Conservation (phyloP, 768 basidiomycete species). For the Exidia glandulosa region DNA sequence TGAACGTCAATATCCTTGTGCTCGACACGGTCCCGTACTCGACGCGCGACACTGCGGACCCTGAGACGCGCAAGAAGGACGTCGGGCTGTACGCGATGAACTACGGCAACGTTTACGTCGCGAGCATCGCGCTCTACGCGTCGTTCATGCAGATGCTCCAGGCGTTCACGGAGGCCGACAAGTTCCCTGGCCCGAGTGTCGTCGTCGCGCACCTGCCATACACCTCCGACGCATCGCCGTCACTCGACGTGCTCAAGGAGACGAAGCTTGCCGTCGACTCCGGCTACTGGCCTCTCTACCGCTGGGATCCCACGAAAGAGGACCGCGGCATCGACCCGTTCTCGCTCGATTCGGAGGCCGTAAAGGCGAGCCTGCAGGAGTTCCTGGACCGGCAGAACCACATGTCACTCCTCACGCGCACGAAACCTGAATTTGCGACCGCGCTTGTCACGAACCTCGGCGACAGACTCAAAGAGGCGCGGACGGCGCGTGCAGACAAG, state of each 20-base stretch:
- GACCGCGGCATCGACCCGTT: slow-evolving; percentile 70
- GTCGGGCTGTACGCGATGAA: slow-evolving; percentile 98
- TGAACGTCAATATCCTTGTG: slow-evolving; percentile 91
- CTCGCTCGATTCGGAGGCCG: slow-evolving; percentile 80
- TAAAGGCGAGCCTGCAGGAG: slow-evolving; percentile 86
- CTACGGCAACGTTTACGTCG: slow-evolving; percentile 93
- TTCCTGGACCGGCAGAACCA: slow-evolving; percentile 98
- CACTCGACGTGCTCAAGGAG: slow-evolving; percentile 89
- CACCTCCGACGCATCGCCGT: slow-evolving; percentile 58
- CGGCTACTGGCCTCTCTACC: slow-evolving; percentile 96
- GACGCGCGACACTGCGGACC: slow-evolving; percentile 54
- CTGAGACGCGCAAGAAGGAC: slow-evolving; percentile 82
- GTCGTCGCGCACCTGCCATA: slow-evolving; percentile 93
- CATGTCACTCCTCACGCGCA: slow-evolving; percentile 80
- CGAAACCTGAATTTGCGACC: slow-evolving; percentile 67
- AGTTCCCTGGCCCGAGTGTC: slow-evolving; percentile 79
- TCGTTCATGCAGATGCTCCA: slow-evolving; percentile 93
- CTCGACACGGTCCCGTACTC: slow-evolving; percentile 90
- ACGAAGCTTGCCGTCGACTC: slow-evolving; percentile 94
- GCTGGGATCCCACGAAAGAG: slow-evolving; percentile 91
- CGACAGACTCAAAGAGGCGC: slow-evolving; percentile 70
- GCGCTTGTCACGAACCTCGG: slow-evolving; percentile 80
- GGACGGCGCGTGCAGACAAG: slow-evolving; percentile 69
- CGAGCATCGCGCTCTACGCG: slow-evolving; percentile 89
- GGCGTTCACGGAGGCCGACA: slow-evolving; percentile 82